Evolutionary conservation across 2,329 filamentous ascomycete species (phyloP).

Genomic region (Aspergillus novoparasiticus): DNA sequence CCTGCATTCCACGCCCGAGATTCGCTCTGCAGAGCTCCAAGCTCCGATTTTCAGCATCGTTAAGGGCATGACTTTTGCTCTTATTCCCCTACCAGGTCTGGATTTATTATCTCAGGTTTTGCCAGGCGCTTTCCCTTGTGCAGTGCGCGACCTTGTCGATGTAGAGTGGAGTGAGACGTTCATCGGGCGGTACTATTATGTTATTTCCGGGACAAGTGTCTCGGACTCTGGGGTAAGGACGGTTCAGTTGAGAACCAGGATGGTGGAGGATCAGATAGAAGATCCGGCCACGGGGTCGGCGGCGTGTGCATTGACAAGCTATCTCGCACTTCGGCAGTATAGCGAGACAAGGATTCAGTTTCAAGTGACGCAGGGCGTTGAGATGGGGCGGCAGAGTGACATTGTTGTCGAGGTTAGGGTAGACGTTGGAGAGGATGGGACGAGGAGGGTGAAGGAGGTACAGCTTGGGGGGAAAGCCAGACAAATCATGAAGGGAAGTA

Average conservation of each 20-base stretch:
- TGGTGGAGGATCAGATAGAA: neutral
- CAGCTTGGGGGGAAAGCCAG: neutral
- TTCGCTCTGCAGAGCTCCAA: neutral
- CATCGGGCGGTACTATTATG: neutral
- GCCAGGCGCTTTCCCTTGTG: neutral
- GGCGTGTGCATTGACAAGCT: neutral
- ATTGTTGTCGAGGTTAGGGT: neutral
- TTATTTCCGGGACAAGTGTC: neutral
- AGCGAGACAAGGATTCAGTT: neutral
- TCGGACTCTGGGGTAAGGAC: neutral
- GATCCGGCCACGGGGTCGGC: neutral
- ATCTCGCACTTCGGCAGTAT: neutral
- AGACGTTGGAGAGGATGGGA: neutral
- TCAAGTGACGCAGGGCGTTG: neutral
- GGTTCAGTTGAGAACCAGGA: neutral
- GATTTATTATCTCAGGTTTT: neutral
- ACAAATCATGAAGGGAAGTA: neutral
- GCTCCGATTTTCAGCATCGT: neutral
- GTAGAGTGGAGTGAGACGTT: neutral
- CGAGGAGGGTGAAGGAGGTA: neutral
- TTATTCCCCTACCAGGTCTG: neutral
- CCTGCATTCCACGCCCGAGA: neutral
- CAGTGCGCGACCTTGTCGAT: neutral
- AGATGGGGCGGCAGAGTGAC: neutral
- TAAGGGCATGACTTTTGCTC: neutral